phyloP scores from a whole-genome alignment of 2,329 filamentous ascomycete genomes.

The Dactylellina haptotyla region DNA sequence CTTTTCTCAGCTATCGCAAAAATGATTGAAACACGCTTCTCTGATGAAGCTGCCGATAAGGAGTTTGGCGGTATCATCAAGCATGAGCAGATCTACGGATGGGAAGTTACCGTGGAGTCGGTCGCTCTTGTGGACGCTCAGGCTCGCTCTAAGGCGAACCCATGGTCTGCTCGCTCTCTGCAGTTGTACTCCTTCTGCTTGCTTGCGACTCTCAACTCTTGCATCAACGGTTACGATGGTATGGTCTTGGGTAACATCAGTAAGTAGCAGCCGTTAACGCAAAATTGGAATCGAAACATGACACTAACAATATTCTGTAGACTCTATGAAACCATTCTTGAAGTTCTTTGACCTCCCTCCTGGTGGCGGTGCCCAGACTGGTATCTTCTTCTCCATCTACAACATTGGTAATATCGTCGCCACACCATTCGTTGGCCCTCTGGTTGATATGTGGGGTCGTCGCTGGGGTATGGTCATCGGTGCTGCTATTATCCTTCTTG shows the following conservation, averaged over 20 bases:
- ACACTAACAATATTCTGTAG: slow-evolving; percentile 55
- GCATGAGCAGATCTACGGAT: slow-evolving; percentile 49
- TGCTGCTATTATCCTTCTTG: slow-evolving; percentile 63
- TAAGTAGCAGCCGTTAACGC: slow-evolving; percentile 22
- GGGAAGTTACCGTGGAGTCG: slow-evolving; percentile 46
- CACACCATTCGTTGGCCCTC: slow-evolving; percentile 65
- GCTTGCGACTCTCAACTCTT: slow-evolving; percentile 66
- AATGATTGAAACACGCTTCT: slow-evolving; percentile 48
- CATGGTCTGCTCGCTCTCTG: slow-evolving; percentile 63
- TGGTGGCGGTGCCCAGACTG: slow-evolving; percentile 65
- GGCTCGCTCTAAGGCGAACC: slow-evolving; percentile 56
- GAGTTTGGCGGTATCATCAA: slow-evolving; percentile 52
- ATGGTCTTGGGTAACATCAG: slow-evolving; percentile 64
- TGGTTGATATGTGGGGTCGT: slow-evolving; percentile 65
- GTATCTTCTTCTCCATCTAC: slow-evolving; percentile 67
- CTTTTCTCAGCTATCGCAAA: slow-evolving; percentile 44
- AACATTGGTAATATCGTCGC: slow-evolving; percentile 66
- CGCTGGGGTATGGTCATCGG: slow-evolving; percentile 65
- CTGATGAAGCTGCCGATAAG: slow-evolving; percentile 47
- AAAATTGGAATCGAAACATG: too few species aligned
- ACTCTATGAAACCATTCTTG: slow-evolving; percentile 65
- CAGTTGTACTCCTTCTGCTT: slow-evolving; percentile 65
- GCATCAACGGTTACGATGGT: slow-evolving; percentile 68
- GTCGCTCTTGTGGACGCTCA: slow-evolving; percentile 53
- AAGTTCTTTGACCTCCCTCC: slow-evolving; percentile 60